A percentile compares a stretch with the other conserved stretches of the same genome.
phyloP scores from a whole-genome alignment of 202 grass and related monocot genomes.

The Panicum virgatum region DNA sequence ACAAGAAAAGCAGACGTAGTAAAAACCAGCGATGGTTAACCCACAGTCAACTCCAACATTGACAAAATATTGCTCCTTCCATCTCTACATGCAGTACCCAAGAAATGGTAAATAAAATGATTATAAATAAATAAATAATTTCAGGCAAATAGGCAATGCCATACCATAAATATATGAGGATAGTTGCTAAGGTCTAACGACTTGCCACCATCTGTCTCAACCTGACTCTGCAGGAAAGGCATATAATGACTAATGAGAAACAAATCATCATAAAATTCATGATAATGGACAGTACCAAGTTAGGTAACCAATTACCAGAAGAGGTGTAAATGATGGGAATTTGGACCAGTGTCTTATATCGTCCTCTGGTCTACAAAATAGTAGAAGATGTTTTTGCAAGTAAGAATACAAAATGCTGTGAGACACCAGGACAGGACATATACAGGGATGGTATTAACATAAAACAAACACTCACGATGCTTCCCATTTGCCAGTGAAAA shows the following conservation, averaged over 20 bases:
- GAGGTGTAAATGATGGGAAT: conserved; percentile 85
- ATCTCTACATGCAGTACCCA: conserved; percentile 62
- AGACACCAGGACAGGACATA: conserved; percentile 17
- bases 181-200: conserved; percentile 88
- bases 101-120: background rate
- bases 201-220: conserved; percentile 86
- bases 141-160: conserved; percentile 2
- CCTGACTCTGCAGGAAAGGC: conserved; percentile 63
- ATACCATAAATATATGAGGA: conserved; percentile 97
- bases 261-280: conserved; percentile 19
- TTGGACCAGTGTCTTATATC: conserved; percentile 97
- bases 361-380: conserved; percentile 79
- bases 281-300: conserved; percentile 16
- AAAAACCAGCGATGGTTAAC: conserved; percentile 97
- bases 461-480: conserved; percentile 70
- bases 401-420: conserved; percentile 24
- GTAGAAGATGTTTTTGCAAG: conserved; percentile 29
- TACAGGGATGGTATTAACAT: conserved; percentile 17
- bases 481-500: conserved; percentile 99
- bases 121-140: conserved; percentile 22
- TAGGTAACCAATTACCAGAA: conserved; percentile 60
- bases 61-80: conserved; percentile 99
- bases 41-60: conserved; percentile 93
- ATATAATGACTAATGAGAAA: conserved; percentile 29
- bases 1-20: conserved; percentile 98